Evolutionary conservation across 1,284 basidiomycete genomes (phyloP), one percentile per base, ranked within the genome.

Genomic region (Naganishia sp.): DNA sequence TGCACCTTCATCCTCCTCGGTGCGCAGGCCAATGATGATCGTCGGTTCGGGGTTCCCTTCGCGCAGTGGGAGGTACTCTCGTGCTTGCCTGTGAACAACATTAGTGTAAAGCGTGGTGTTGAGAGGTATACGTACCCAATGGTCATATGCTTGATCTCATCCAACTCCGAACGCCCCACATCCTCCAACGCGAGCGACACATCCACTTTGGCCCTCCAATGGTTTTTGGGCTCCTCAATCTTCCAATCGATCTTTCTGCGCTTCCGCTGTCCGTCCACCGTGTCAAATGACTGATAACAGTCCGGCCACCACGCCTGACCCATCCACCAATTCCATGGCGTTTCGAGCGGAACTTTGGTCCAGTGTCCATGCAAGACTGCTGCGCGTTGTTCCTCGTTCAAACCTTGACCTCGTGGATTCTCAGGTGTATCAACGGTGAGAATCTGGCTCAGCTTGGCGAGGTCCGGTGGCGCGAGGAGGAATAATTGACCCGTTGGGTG

Each of bases 271-370:
- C 25, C 60, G 63, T 52, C 52, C 52, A 68, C 55, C 13, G 57
- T 28, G 6, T 54, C 57, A 39, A 47, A n/a, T 42, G 66, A 66
- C 17, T 60, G 32, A 55, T 69, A 75, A 72, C 75, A 74, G 67
- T 77, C 77, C 2, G 74, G 73, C 72, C 73, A 77, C 75, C 76
- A 80, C 4, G 72, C 74, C 61, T 80, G 77, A 2, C 79, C 79
- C 67, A 71, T 68, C 79, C 79, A 80, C 7, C 67, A 64, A 52
- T 77, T 67, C 74, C 74, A 75, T 5, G 76, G 76, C 21, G 65
- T 65, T 57, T 68, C 67, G 13, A 55, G 54, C 23, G 67, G 63
- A 15, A 56, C 58, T 11, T 47, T 53, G 21, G 50, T 63, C 61
- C 50, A 63, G 41, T 63, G 61, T 23, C 52, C 52, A 39, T 63